These are phyloP conservation scores for Linderniella brevidens DNA, from an alignment of 257 asterid species.

Conservation along the genomic window DNA sequence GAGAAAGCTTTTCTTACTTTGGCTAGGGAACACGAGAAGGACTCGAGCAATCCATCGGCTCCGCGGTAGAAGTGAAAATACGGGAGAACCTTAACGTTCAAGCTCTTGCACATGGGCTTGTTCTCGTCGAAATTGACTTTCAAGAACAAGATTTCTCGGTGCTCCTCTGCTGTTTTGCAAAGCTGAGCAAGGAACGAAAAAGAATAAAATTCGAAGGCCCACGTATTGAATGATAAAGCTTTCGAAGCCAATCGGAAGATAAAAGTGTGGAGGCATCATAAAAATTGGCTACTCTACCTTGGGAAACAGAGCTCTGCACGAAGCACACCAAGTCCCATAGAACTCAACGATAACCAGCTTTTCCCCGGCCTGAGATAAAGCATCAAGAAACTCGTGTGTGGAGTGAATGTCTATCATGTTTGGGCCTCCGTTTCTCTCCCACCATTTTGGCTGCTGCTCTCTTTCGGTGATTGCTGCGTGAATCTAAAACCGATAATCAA, in stretches of 20 bases:
- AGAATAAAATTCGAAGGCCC: neutral
- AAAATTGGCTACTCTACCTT: conserved; percentile 19
- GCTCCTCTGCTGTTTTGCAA: conserved; percentile 65
- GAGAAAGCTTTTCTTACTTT: conserved; percentile 30
- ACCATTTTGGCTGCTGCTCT: conserved; percentile 60
- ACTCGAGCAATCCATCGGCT: conserved; percentile 79
- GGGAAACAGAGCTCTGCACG: conserved; percentile 68
- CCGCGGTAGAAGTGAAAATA: conserved; percentile 93
- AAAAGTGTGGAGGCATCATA: neutral
- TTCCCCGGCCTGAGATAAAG: conserved; percentile 61
- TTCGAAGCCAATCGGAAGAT: neutral
- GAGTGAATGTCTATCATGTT: conserved; percentile 69
- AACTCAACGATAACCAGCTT: conserved; percentile 58
- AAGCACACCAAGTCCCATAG: conserved; percentile 83
- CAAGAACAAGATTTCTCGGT: conserved; percentile 59
- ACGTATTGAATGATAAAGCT: neutral
- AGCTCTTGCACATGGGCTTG: conserved; percentile 81
- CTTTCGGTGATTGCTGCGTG: conserved; percentile 39
- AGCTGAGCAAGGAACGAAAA: conserved; percentile 26
- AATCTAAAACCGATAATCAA: conserved; percentile 13
- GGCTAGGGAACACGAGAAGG: conserved; percentile 89
- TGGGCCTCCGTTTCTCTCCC: conserved; percentile 65
- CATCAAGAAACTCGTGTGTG: conserved; percentile 44
- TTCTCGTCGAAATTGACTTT: conserved; percentile 83
- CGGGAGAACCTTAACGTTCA: conserved; percentile 89